Conservation (phyloP, 1,284 basidiomycete species). For the Pyrrhoderma lamaoense region DNA sequence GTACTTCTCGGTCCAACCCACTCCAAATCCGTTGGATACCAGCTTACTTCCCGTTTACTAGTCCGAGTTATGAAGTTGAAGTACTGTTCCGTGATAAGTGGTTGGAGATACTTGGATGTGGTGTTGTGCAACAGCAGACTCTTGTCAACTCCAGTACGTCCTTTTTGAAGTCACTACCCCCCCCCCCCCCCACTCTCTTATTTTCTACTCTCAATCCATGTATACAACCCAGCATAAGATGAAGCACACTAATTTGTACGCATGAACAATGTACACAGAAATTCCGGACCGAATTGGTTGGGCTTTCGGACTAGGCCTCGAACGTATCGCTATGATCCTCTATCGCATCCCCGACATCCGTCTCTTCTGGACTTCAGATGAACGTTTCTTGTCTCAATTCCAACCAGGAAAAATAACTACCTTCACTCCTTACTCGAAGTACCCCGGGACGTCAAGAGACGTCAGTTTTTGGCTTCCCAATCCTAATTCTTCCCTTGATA, state of each 20-base stretch:
- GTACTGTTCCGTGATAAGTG: slow-evolving; percentile 95
- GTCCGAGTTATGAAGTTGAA: slow-evolving; percentile 96
- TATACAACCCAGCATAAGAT: too few relatives aligned
- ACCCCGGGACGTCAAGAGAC: slow-evolving; percentile 85
- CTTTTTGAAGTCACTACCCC: not conserved
- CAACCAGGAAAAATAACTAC: slow-evolving; percentile 62
- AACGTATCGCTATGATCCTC: slow-evolving; percentile 97
- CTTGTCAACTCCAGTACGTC: slow-evolving; percentile 77
- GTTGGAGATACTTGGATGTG: slow-evolving; percentile 94
- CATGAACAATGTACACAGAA: too few relatives aligned
- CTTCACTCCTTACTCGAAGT: slow-evolving; percentile 49
- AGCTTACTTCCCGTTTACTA: slow-evolving; percentile 97
- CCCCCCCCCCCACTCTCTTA: not conserved
- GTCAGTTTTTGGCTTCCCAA: slow-evolving; percentile 88
- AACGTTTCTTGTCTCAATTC: slow-evolving; percentile 88
- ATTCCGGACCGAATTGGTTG: slow-evolving; percentile 85
- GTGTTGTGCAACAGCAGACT: slow-evolving; percentile 87
- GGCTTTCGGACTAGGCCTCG: slow-evolving; percentile 97
- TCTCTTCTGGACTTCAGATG: slow-evolving; percentile 94
- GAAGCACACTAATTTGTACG: too few relatives aligned
- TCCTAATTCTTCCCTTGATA: too few relatives aligned
- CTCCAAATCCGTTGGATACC: slow-evolving; percentile 94
- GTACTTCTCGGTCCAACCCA: slow-evolving; percentile 50
- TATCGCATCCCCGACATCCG: slow-evolving; percentile 98
- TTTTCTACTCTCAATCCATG: too few relatives aligned